These are phyloP conservation scores for Suhomyces yuchorum DNA, from an alignment of 1,139 yeast species.

Conservation along the genomic window DNA sequence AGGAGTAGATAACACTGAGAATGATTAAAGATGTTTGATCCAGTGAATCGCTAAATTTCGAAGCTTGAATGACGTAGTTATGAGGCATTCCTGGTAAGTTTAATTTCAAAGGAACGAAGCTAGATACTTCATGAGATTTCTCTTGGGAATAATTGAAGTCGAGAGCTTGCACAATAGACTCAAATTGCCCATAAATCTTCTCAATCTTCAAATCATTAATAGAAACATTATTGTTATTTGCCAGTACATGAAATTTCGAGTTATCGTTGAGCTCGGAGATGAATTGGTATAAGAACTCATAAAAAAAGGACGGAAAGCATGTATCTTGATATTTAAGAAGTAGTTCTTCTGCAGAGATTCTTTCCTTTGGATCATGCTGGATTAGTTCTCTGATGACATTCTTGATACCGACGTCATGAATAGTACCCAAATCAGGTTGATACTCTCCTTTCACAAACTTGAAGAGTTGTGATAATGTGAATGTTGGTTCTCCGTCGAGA, in stretches of 20 bases:
- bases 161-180: constrained; percentile 50
- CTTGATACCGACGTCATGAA: constrained; percentile 53
- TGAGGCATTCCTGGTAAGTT: constrained; percentile 52
- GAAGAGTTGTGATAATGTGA: constrained; percentile 83
- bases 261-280: constrained; percentile 44
- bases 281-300: constrained; percentile 69
- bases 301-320: constrained; percentile 73
- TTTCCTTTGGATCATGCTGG: constrained; percentile 56
- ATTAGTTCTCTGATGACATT: constrained; percentile 65
- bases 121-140: constrained; percentile 3
- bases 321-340: constrained; percentile 50
- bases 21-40: constrained; percentile 63
- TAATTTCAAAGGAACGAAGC: constrained; percentile 42
- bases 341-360: constrained; percentile 59
- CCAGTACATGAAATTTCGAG: constrained; percentile 21
- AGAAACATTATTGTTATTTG: constrained; percentile 27
- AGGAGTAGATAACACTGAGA: constrained; percentile 63
- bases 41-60: constrained; percentile 26
- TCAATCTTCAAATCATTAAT: constrained; percentile 62
- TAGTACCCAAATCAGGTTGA: constrained; percentile 58
- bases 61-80: constrained; percentile 45
- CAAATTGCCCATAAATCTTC: constrained; percentile 58
- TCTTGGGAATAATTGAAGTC: constrained; percentile 40
- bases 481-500: constrained; percentile 82
- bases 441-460: constrained; percentile 74